Evolutionary conservation across 139 green algal genomes (phyloP).

Genomic region (Nannochloris sp.): DNA sequence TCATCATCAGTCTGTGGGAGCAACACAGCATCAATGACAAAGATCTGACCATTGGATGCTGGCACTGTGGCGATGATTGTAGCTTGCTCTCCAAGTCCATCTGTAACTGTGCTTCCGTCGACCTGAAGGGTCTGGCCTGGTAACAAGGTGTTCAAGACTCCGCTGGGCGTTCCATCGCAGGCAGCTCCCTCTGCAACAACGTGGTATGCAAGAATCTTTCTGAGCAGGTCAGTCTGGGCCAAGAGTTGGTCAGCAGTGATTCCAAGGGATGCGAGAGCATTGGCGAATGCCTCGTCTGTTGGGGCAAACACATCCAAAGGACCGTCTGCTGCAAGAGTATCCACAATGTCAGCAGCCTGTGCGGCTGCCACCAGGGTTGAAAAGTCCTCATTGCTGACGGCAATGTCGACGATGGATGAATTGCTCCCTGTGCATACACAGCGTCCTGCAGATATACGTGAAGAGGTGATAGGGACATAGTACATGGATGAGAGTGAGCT

Average conservation of each 20-base stretch:
- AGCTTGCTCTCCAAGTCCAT: background rate
- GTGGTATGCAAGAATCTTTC: slow-evolving; percentile 14
- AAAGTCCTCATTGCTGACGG: background rate
- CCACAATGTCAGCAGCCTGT: background rate
- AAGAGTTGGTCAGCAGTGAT: slow-evolving; percentile 12
- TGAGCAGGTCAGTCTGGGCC: slow-evolving; percentile 11
- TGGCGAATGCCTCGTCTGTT: slow-evolving; percentile 12
- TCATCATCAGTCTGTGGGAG: background rate
- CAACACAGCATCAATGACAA: background rate
- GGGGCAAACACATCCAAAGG: slow-evolving; percentile 17
- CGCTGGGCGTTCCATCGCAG: background rate
- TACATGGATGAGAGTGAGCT: no score
- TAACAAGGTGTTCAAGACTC: background rate
- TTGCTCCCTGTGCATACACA: background rate
- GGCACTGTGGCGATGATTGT: background rate
- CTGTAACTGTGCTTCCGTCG: background rate
- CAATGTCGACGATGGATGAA: background rate
- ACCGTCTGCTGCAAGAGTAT: background rate
- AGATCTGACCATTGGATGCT: background rate
- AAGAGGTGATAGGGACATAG: no score
- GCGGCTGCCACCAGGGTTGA: slow-evolving; percentile 1
- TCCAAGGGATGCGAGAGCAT: background rate
- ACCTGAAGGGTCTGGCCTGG: background rate
- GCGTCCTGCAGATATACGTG: no score
- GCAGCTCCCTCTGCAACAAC: slow-evolving; percentile 9